These are phyloP conservation scores for Fusarium newnesense DNA, from an alignment of 2,329 filamentous ascomycete genomes.

Conservation along the genomic window DNA sequence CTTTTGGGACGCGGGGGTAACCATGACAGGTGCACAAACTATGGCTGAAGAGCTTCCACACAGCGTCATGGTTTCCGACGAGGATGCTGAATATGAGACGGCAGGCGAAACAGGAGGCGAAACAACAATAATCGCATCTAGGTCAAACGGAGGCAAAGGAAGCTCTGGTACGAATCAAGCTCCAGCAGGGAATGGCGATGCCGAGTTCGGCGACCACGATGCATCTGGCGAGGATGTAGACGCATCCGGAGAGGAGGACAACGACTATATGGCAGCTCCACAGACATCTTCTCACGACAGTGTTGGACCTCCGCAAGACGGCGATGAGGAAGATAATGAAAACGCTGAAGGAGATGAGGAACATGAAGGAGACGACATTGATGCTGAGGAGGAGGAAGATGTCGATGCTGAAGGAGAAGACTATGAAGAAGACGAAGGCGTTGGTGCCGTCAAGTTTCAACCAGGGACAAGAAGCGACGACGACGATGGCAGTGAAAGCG, in stretches of 20 bases:
- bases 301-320: slow-evolving; percentile 45
- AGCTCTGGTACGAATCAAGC: not conserved
- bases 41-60: slow-evolving; percentile 69
- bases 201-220: slow-evolving; percentile 53
- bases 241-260: slow-evolving; percentile 56
- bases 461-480: slow-evolving; percentile 62
- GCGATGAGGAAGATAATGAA: slow-evolving; percentile 39
- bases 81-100: slow-evolving; percentile 57
- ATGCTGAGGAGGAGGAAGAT: slow-evolving; percentile 54
- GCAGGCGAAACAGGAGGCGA: slow-evolving; percentile 48
- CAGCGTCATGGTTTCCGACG: slow-evolving; percentile 63
- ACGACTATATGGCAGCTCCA: slow-evolving; percentile 44
- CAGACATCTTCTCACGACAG: slow-evolving; percentile 42
- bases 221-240: slow-evolving; percentile 57
- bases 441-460: slow-evolving; percentile 66
- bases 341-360: slow-evolving; percentile 50
- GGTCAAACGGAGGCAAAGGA: not conserved
- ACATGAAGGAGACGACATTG: slow-evolving; percentile 35
- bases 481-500: slow-evolving; percentile 60
- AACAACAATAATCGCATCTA: slow-evolving; percentile 38
- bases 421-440: slow-evolving; percentile 63
- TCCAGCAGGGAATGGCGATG: slow-evolving; percentile 46
- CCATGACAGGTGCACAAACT: slow-evolving; percentile 62
- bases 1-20: slow-evolving; percentile 44
- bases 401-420: slow-evolving; percentile 44